These are phyloP conservation scores for Fomes fomentarius DNA, from an alignment of 1,284 basidiomycete species.

Conservation along the genomic window DNA sequence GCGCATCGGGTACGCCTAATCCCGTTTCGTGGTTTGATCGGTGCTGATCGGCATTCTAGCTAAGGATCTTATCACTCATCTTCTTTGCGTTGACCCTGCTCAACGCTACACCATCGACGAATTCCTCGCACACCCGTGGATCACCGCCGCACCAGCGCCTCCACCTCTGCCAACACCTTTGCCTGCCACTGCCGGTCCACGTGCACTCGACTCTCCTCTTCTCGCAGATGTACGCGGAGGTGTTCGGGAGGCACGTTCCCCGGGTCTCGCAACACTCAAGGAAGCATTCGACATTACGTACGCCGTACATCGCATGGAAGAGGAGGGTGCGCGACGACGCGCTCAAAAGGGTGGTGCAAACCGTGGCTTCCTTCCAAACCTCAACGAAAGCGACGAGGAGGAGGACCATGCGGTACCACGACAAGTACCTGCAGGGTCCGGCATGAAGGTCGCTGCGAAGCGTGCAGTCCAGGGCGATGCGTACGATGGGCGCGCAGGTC, in stretches of 20 bases:
- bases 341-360: slow-evolving; percentile 83
- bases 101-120: slow-evolving; percentile 98
- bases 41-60: slow-evolving; percentile 49
- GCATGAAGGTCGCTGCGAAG: slow-evolving; percentile 40
- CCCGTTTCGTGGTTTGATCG: slow-evolving; percentile 6
- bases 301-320: slow-evolving; percentile 99
- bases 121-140: slow-evolving; percentile 98
- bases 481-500: slow-evolving; percentile 77
- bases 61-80: slow-evolving; percentile 94
- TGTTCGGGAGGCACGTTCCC: slow-evolving; percentile 87
- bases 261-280: slow-evolving; percentile 90
- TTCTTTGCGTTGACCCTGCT: slow-evolving; percentile 94
- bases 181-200: slow-evolving; percentile 36
- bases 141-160: slow-evolving; percentile 68
- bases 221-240: slow-evolving; percentile 81
- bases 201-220: slow-evolving; percentile 90
- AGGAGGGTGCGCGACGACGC: slow-evolving; percentile 88
- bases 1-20: slow-evolving; percentile 63
- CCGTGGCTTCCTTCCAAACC: slow-evolving; percentile 79
- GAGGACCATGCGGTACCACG: slow-evolving; percentile 52
- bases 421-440: slow-evolving; percentile 30
- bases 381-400: slow-evolving; percentile 94
- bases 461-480: slow-evolving; percentile 40
- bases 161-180: slow-evolving; percentile 68
- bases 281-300: slow-evolving; percentile 99